Base-by-base conservation (phyloP, 1,284 basidiomycete genomes). In the Cutaneotrichosporon sp. region DNA sequence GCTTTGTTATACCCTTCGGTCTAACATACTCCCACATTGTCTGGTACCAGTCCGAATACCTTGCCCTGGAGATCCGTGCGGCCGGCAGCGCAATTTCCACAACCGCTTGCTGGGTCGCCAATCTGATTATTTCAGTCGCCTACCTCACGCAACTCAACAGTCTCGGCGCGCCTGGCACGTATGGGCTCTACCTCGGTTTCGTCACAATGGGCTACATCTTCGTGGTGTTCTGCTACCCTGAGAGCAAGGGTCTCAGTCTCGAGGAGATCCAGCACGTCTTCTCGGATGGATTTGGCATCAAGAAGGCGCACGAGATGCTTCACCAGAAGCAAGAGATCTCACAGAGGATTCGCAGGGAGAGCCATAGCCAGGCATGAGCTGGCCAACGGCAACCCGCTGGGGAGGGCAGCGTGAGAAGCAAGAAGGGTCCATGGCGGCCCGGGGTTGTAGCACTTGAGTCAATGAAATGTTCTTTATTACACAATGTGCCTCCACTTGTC, bases 31-130 rank as follows among this genome's bases (percentile, higher is more conserved):
- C 65, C 14, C 68, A 70, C 49, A 58, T 75, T 7, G 63, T 64
- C 16, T 75, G 72, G 71, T 67, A 66, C 46, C 58, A 60, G 39
- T 57, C 59, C 33, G 71, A 74, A 47, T 66, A 68, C 58, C 61
- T 68, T 37, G 56, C 64, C 6, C 64, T 70, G 22, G 64, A 72
- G 50, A 67, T 68, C 12, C 61, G 71, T 19, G 66, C 66, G 29
- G 41, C 63, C 9, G 71, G 70, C 16, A 51, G 51, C 2, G 59
- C 51, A 11, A 51, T 62, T 14, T 43, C 55, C 14, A 55, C 61
- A 19, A 57, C 49, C 26, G 44, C 54, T 11, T 57, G 47, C 33
- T 65, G 60, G 59, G 25, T 58, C 12, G 59, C 60, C 38, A 65
- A 63, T 45, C 45, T 65, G 38, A 45, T 62, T 22, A 55, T 63